phyloP scores from a whole-genome alignment of 129 eudicot species.

The Tagetes erecta region DNA sequence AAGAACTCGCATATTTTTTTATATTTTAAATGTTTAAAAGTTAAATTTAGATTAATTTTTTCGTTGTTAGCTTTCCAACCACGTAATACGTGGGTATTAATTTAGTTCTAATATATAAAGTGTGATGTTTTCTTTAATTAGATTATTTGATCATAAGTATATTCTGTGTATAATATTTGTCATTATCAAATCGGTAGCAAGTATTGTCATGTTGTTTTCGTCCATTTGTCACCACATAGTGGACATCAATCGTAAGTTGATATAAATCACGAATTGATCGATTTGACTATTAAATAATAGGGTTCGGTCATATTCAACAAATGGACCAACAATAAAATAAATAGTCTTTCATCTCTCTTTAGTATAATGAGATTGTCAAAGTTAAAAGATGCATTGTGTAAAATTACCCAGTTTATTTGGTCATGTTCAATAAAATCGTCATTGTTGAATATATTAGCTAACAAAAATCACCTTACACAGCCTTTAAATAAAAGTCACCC shows the following conservation, averaged over 20 bases:
- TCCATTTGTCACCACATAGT: constrained; percentile 1
- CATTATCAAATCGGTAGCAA: not conserved
- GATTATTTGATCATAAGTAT: not conserved
- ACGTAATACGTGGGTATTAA: too few relatives aligned
- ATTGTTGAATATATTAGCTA: not conserved
- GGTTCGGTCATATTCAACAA: constrained; percentile 3
- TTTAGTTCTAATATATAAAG: too few relatives aligned
- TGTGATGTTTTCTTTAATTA: too few relatives aligned
- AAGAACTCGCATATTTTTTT: too few relatives aligned
- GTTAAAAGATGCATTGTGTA: not conserved
- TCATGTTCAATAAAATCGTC: not conserved
- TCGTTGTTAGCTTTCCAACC: too few relatives aligned
- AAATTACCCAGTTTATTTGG: not conserved
- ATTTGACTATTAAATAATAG: not conserved
- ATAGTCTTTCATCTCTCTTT: not conserved
- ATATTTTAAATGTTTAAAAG: too few relatives aligned
- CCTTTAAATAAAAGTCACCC: not conserved
- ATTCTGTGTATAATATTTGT: not conserved
- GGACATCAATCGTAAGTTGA: not conserved
- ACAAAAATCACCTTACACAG: not conserved
- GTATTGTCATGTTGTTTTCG: not conserved
- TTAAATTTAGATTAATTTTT: too few relatives aligned
- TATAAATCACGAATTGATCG: not conserved
- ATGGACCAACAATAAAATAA: not conserved
- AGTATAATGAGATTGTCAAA: not conserved